phyloP scores from a whole-genome alignment of 805 yeast genomes.

The Hanseniaspora valbyensis region DNA sequence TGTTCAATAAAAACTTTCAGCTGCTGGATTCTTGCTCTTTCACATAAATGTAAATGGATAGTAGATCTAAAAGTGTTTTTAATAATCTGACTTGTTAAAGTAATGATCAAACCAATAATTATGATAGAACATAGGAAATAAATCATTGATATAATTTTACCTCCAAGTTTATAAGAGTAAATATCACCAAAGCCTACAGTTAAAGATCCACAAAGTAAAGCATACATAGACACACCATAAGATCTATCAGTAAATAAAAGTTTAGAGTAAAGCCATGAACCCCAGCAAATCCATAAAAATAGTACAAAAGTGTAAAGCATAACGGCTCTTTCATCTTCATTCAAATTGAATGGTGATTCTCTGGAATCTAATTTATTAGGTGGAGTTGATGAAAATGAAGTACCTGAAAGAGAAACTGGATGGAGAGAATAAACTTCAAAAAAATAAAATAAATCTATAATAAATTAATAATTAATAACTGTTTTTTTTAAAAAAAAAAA shows the following conservation, averaged over 20 bases:
- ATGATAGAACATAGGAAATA: slow-evolving; percentile 64
- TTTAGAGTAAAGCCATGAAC: slow-evolving; percentile 47
- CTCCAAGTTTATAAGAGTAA: slow-evolving; percentile 41
- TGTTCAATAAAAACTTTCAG: too few relatives aligned
- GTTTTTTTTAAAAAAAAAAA: too few relatives aligned
- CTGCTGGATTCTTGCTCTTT: slow-evolving; percentile 35
- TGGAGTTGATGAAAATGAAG: too few relatives aligned
- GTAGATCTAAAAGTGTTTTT: slow-evolving; percentile 52
- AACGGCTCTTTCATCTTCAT: slow-evolving; percentile 57
- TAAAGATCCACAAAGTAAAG: slow-evolving; percentile 57
- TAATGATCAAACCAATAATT: slow-evolving; percentile 59
- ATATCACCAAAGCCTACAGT: slow-evolving; percentile 79
- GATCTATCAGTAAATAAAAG: slow-evolving; percentile 33
- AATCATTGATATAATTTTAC: slow-evolving; percentile 48
- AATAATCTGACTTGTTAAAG: slow-evolving; percentile 57
- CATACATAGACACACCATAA: slow-evolving; percentile 62
- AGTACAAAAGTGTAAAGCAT: slow-evolving; percentile 60
- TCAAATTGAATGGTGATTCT: too few relatives aligned
- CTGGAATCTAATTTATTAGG: too few relatives aligned
- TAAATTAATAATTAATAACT: too few relatives aligned
- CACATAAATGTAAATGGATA: slow-evolving; percentile 54
- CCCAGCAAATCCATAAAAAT: slow-evolving; percentile 60
- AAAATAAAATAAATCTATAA: too few relatives aligned
- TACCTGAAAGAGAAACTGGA: too few relatives aligned
- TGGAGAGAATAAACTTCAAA: too few relatives aligned